phyloP scores from a whole-genome alignment of 2,329 filamentous ascomycete species.

The Sarocladium oryzae region DNA sequence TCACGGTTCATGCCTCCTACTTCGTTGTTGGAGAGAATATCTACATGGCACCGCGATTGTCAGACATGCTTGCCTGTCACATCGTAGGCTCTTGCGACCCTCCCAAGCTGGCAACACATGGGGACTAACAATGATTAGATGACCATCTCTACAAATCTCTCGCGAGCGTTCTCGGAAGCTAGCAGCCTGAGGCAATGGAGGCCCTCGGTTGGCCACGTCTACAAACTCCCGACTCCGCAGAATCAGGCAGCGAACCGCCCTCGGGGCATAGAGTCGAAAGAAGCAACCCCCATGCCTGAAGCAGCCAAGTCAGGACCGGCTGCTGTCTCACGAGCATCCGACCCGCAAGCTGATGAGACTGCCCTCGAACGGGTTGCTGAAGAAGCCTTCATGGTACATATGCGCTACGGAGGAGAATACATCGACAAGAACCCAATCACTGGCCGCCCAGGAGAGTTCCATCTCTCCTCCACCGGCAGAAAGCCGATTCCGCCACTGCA shows the following conservation, averaged over 20 bases:
- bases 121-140: slow-evolving; percentile 29
- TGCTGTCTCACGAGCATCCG: slow-evolving; percentile 15
- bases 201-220: slow-evolving; percentile 46
- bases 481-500: slow-evolving; percentile 32
- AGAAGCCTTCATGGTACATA: slow-evolving; percentile 51
- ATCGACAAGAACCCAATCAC: slow-evolving; percentile 65
- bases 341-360: slow-evolving; percentile 30
- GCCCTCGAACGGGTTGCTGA: slow-evolving; percentile 45
- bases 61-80: slow-evolving; percentile 52
- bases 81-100: slow-evolving; percentile 37
- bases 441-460: slow-evolving; percentile 58
- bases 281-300: slow-evolving; percentile 42
- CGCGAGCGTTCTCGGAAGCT: slow-evolving; percentile 44
- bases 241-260: slow-evolving; percentile 18
- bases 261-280: slow-evolving; percentile 35
- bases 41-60: slow-evolving; percentile 58
- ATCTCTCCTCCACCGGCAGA: slow-evolving; percentile 55
- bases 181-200: slow-evolving; percentile 48
- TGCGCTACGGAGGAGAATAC: slow-evolving; percentile 56
- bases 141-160: slow-evolving; percentile 48
- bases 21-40: slow-evolving; percentile 61
- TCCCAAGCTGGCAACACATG: not conserved
- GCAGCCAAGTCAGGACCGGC: slow-evolving; percentile 11
- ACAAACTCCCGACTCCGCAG: slow-evolving; percentile 41
- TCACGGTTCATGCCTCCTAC: slow-evolving; percentile 50